A percentile compares a stretch with the other conserved stretches of the same genome.
These are phyloP conservation scores for Osmanthus fragrans DNA, from an alignment of 257 asterid species.

Conservation along the genomic window DNA sequence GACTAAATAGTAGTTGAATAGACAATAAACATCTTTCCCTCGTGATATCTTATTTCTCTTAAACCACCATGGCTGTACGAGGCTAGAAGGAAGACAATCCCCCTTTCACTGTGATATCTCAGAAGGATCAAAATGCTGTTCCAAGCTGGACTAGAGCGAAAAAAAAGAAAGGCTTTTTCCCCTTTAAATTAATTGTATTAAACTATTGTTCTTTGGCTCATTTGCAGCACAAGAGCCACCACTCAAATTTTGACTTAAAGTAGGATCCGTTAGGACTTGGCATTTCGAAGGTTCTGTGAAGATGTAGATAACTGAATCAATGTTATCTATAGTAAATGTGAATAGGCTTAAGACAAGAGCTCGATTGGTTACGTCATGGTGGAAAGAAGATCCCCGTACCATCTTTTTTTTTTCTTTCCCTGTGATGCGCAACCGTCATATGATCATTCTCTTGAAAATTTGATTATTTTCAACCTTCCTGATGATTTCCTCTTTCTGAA, in stretches of 20 bases:
- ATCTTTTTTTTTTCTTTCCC: neutral
- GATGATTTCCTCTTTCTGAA: neutral
- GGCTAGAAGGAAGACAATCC: neutral
- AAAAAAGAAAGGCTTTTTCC: neutral
- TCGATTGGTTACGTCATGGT: neutral
- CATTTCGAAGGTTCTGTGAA: neutral
- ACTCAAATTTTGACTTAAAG: neutral
- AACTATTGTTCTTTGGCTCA: neutral
- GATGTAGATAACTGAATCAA: neutral
- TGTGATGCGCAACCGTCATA: constrained; percentile 6
- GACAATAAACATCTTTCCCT: neutral
- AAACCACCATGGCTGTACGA: neutral
- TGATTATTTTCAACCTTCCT: neutral
- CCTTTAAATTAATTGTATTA: neutral
- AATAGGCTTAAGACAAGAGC: neutral
- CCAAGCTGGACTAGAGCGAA: neutral
- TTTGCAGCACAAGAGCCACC: neutral
- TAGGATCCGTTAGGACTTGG: neutral
- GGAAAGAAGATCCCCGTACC: neutral
- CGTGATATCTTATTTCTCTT: neutral
- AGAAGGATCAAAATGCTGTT: neutral
- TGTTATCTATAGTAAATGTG: neutral
- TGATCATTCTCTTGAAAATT: neutral
- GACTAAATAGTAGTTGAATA: neutral
- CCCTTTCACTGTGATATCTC: neutral